These are phyloP conservation scores for Sporothrix schenckii DNA, from an alignment of 2,329 filamentous ascomycete genomes.

Conservation along the genomic window DNA sequence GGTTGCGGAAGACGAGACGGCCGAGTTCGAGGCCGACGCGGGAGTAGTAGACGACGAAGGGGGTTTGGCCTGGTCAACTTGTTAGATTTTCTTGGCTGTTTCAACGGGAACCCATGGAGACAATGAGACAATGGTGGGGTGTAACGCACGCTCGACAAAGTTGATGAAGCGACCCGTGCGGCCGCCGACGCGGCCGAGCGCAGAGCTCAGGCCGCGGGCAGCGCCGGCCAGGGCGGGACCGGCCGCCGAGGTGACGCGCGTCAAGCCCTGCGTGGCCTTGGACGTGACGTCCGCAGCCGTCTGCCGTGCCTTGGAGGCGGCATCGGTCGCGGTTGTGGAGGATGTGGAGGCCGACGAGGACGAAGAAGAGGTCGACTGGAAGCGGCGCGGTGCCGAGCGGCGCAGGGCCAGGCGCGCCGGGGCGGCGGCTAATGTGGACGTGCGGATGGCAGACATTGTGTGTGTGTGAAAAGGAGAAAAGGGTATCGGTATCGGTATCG, in stretches of 20 bases:
- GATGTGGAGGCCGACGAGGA: slow-evolving; percentile 52
- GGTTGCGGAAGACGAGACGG: slow-evolving; percentile 83
- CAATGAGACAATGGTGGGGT: not conserved
- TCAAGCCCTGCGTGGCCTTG: slow-evolving; percentile 82
- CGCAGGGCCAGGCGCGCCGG: slow-evolving; percentile 33
- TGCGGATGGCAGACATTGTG: slow-evolving; percentile 42
- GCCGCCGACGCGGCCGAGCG: slow-evolving; percentile 77
- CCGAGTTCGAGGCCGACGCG: slow-evolving; percentile 84
- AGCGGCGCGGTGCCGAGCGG: slow-evolving; percentile 55
- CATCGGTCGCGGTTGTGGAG: slow-evolving; percentile 51
- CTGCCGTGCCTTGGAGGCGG: slow-evolving; percentile 48
- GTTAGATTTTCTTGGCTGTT: not conserved
- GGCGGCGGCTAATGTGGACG: slow-evolving; percentile 49
- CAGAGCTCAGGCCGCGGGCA: slow-evolving; percentile 66
- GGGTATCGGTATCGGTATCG: not conserved
- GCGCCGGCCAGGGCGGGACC: slow-evolving; percentile 75
- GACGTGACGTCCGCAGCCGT: slow-evolving; percentile 50
- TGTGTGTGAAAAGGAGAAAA: not conserved
- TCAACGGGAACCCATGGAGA: too few species aligned
- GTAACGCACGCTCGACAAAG: slow-evolving; percentile 80
- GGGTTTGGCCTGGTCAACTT: slow-evolving; percentile 69
- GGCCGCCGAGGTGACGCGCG: slow-evolving; percentile 77
- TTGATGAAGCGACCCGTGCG: slow-evolving; percentile 76
- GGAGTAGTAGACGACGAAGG: slow-evolving; percentile 87
- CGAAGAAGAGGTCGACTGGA: slow-evolving; percentile 59